Conservation (phyloP, 139 green algal genomes). For the Coccomyxa sp. region DNA sequence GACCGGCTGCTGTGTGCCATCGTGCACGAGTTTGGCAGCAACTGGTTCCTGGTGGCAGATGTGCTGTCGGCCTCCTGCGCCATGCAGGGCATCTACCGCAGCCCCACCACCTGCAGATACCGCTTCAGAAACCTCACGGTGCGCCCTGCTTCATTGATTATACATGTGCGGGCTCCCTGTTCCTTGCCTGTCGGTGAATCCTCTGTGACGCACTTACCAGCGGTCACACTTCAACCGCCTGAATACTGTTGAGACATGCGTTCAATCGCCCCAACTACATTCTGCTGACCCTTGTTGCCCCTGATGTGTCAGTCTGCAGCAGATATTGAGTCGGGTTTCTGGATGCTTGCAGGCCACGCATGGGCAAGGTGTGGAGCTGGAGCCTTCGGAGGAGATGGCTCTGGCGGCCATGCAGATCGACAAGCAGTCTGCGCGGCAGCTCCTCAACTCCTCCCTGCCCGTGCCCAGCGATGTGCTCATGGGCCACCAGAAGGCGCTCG, state of each 20-base stretch:
- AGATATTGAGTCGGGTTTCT: background rate
- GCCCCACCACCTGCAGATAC: slow-evolving; percentile 35
- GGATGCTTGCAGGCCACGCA: background rate
- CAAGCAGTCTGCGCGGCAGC: slow-evolving; percentile 26
- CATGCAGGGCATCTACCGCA: slow-evolving; percentile 54
- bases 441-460: slow-evolving; percentile 35
- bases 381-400: slow-evolving; percentile 26
- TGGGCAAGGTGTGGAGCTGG: slow-evolving; percentile 5
- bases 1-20: slow-evolving; percentile 63
- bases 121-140: slow-evolving; percentile 29
- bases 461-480: slow-evolving; percentile 31
- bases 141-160: background rate
- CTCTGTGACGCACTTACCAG: background rate
- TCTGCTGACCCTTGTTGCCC: background rate
- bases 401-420: slow-evolving; percentile 14
- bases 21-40: slow-evolving; percentile 69
- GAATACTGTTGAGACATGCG: background rate
- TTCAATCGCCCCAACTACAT: background rate
- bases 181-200: no score
- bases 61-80: slow-evolving; percentile 37
- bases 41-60: slow-evolving; percentile 66
- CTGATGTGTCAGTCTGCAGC: background rate
- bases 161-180: no score
- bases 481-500: slow-evolving; percentile 25
- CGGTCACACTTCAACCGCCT: background rate